Evolutionary conservation across 768 basidiomycete genomes (phyloP).

Genomic region (Boletus barrowsii): DNA sequence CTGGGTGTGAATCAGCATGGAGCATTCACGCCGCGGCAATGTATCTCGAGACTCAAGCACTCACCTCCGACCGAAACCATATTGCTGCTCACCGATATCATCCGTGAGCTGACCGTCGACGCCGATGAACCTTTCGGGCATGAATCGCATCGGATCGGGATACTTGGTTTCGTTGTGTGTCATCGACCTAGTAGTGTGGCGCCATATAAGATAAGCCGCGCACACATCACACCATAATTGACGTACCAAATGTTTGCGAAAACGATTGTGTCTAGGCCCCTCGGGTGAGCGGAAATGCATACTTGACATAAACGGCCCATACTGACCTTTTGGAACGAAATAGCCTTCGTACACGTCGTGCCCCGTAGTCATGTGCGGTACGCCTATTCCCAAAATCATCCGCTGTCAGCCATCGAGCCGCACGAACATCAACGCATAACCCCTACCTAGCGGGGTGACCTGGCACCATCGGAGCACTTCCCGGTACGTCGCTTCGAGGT

Average conservation of each 20-base stretch:
- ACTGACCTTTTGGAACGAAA: constrained; percentile 21
- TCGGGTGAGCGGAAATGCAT: neutral
- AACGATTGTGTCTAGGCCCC: constrained; percentile 22
- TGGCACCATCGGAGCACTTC: constrained; percentile 27
- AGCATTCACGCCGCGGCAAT: too few species aligned
- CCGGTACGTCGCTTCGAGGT: constrained; percentile 21
- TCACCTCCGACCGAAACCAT: constrained; percentile 26
- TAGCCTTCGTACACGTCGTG: constrained; percentile 16
- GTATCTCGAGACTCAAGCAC: neutral
- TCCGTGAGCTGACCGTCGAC: constrained; percentile 16
- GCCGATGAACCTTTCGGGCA: constrained; percentile 19
- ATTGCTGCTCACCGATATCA: constrained; percentile 17
- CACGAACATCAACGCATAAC: neutral
- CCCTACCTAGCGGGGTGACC: constrained; percentile 22
- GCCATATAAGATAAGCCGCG: neutral
- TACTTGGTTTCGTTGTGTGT: constrained; percentile 23
- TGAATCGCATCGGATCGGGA: constrained; percentile 20
- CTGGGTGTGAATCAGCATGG: neutral
- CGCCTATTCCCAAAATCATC: constrained; percentile 12
- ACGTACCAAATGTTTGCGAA: constrained; percentile 17
- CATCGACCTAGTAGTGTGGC: constrained; percentile 23
- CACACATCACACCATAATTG: neutral
- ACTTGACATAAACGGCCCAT: neutral
- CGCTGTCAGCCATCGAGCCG: neutral
- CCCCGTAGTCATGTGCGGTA: constrained; percentile 24